A percentile compares a stretch with the other conserved stretches of the same genome.
Conservation (phyloP, 257 asterid species). For the Nicotiana tomentosiformis region DNA sequence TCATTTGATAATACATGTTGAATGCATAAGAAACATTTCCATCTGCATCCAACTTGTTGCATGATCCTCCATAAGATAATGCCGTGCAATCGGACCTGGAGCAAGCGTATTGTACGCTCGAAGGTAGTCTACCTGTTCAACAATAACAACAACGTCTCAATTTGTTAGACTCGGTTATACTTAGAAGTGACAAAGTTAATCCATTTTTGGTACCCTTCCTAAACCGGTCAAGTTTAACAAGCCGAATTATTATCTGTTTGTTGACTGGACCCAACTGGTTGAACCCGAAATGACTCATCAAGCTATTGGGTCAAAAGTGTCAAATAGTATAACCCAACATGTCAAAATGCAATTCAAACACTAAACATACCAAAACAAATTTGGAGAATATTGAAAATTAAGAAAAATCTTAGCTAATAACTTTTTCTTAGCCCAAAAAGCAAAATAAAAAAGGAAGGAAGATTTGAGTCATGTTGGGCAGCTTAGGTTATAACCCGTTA, state of each 20-base stretch:
- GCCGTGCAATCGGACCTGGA: slow-evolving; percentile 15
- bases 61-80: slow-evolving; percentile 17
- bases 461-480: background rate
- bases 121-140: background rate
- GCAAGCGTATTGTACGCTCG: slow-evolving; percentile 9
- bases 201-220: background rate
- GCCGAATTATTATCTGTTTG: background rate
- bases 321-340: background rate
- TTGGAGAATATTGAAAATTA: background rate
- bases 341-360: background rate
- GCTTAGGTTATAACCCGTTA: background rate
- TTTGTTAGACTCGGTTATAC: background rate
- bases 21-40: slow-evolving; percentile 20
- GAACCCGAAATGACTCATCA: background rate
- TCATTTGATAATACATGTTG: slow-evolving; percentile 19
- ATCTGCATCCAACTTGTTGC: background rate
- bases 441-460: no score
- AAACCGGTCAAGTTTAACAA: background rate
- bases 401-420: background rate
- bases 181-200: background rate
- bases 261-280: background rate
- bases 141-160: background rate
- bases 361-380: background rate
- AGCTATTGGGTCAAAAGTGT: background rate
- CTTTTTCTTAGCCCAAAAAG: no score